Conservation (phyloP, 345 rosid genomes). For the Iberis pinnata region DNA sequence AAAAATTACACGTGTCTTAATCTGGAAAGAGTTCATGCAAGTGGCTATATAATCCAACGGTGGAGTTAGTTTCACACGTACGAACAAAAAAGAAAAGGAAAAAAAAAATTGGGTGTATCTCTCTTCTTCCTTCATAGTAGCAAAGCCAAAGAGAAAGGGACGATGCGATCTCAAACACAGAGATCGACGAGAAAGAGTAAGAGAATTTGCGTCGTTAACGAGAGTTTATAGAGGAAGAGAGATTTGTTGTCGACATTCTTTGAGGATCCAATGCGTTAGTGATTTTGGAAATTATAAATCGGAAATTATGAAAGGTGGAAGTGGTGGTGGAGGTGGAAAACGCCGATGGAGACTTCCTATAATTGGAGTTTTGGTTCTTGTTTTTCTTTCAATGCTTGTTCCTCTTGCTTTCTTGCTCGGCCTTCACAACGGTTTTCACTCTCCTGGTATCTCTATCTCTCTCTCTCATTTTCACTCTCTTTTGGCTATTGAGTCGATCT, state of each 20-base stretch:
- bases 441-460: constrained; percentile 34
- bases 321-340: constrained; percentile 44
- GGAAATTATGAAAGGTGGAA: constrained; percentile 29
- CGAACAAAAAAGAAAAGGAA: constrained; percentile 12
- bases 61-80: constrained; percentile 19
- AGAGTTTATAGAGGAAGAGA: constrained; percentile 19
- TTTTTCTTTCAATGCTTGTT: constrained; percentile 86
- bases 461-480: neutral
- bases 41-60: constrained; percentile 30
- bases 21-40: constrained; percentile 14
- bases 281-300: constrained; percentile 11
- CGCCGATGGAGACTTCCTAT: constrained; percentile 72
- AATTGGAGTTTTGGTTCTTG: constrained; percentile 70
- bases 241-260: neutral
- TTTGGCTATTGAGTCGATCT: neutral
- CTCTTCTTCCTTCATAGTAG: constrained; percentile 7
- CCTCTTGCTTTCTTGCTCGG: constrained; percentile 88
- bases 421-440: constrained; percentile 73
- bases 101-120: constrained; percentile 19
- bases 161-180: constrained; percentile 28
- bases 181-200: neutral
- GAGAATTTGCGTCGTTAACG: neutral
- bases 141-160: constrained; percentile 19
- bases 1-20: constrained; percentile 25
- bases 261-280: constrained; percentile 29